phyloP scores from a whole-genome alignment of 2,329 filamentous ascomycete species.

The Metarhizium anisopliae region DNA sequence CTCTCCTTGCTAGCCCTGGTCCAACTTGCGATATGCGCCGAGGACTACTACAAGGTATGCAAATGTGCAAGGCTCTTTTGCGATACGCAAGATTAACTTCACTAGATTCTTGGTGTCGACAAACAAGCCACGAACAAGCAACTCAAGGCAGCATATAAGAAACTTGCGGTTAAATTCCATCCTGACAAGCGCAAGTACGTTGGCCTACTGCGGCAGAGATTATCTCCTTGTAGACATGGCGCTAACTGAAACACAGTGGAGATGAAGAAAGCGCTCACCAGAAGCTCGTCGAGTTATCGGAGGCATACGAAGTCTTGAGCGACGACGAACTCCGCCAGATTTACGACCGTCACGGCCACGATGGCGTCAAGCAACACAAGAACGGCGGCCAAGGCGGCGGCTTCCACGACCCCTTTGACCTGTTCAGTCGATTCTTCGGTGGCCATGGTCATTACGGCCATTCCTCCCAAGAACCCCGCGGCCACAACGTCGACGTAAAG shows the following conservation, averaged over 20 bases:
- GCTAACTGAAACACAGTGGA: constrained; percentile 39
- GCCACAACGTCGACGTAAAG: constrained; percentile 82
- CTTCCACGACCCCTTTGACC: constrained; percentile 82
- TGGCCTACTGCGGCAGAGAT: not conserved
- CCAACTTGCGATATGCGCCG: constrained; percentile 46
- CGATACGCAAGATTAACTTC: not conserved
- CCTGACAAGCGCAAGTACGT: constrained; percentile 95
- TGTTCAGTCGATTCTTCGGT: constrained; percentile 95
- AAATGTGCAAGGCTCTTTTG: not conserved
- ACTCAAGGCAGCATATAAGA: constrained; percentile 88
- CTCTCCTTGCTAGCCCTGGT: constrained; percentile 43
- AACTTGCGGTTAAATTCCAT: constrained; percentile 89
- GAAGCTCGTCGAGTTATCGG: constrained; percentile 88
- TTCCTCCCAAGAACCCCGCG: constrained; percentile 64
- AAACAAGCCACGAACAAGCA: constrained; percentile 75
- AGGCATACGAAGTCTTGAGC: constrained; percentile 89
- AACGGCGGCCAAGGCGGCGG: constrained; percentile 46
- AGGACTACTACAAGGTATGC: constrained; percentile 73
- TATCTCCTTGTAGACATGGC: not conserved
- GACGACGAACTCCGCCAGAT: constrained; percentile 72
- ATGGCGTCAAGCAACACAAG: constrained; percentile 77
- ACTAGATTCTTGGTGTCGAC: constrained; percentile 67
- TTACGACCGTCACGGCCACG: constrained; percentile 91
- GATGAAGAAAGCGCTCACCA: constrained; percentile 70
- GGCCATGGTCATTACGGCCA: constrained; percentile 77